Conservation (phyloP, 1,284 basidiomycete genomes). For the Lentinula novae-zelandiae region DNA sequence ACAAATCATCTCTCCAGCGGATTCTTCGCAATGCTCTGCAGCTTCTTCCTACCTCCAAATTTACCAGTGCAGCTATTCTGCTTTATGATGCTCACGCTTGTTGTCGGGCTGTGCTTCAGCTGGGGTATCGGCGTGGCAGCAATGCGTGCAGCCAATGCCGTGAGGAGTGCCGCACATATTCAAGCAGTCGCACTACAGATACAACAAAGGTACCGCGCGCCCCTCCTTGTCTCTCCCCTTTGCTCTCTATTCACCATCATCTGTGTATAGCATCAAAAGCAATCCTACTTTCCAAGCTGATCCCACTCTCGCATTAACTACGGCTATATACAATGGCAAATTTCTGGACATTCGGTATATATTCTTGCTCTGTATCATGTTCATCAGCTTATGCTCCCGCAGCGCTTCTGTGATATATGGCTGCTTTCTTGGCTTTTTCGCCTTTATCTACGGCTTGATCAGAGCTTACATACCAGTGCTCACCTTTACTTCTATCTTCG, state of each 20-base stretch:
- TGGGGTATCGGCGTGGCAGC: constrained; percentile 64
- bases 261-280: constrained; percentile 4
- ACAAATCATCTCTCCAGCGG: constrained; percentile 11
- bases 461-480: constrained; percentile 56
- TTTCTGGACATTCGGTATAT: constrained; percentile 55
- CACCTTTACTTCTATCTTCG: constrained; percentile 46
- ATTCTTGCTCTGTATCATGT: not conserved
- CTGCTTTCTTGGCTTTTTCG: constrained; percentile 53
- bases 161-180: constrained; percentile 40
- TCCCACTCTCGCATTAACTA: constrained; percentile 40
- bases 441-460: constrained; percentile 49
- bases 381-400: not conserved
- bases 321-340: constrained; percentile 49
- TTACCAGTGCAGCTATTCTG: constrained; percentile 25
- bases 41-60: constrained; percentile 25
- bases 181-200: constrained; percentile 40
- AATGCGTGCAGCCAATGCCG: constrained; percentile 52
- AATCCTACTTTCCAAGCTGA: constrained; percentile 43
- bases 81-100: constrained; percentile 40
- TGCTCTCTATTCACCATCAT: not conserved
- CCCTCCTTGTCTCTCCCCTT: not conserved
- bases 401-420: constrained; percentile 50
- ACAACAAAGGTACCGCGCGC: constrained; percentile 13
- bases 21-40: constrained; percentile 22
- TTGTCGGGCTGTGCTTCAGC: constrained; percentile 52